Base-by-base conservation (phyloP, 495 filamentous ascomycete genomes). In the Aspergillus avenaceus region DNA sequence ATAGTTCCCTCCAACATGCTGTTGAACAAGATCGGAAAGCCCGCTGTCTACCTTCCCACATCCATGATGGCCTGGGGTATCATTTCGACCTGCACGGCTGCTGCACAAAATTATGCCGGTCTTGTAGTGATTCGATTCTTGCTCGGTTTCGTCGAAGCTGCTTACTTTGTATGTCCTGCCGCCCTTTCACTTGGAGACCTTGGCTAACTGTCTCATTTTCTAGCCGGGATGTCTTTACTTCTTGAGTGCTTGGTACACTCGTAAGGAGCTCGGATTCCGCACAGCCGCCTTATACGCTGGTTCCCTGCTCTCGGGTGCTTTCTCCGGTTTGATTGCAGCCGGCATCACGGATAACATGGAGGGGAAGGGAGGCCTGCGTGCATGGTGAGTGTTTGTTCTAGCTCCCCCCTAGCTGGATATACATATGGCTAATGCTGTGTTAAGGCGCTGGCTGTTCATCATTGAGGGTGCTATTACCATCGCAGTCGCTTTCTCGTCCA, bases 31-130 rank as follows among this genome's bases (percentile, higher is more conserved):
- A 65, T 77, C 40, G 70, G 69, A 25, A 73, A 73, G 49, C 86
- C 86, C 3, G 80, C 77, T 4, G 50, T 86, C 14, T 89, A 88
- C 56, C 73, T 90, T 5, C 83, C 83, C 1, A 60, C 63, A 28
- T 76, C 78, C 25, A 88, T 87, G 82, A 66, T 84, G 18, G 49
- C 84, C 3, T 90, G 86, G 86, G 84, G 84, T n/a, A 65, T 82
- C n/a, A 84, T 90, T 46, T 86, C 83, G 0, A 80, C 80, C 0
- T 69, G 70, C 0, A 85, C 84, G 2, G 82, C 82, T 28, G 79
- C 69, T 7, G 80, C 77, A 1, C 62, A 71, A 16, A 85, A 69
- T 54, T 85, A 75, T 54, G 74, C 73, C 29, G 84, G 84, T 1
- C 70, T 89, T 31, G 67, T 86, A 18, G 82, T 79, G 3, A 76